These are phyloP conservation scores for Sclerotinia sclerotiorum DNA, from an alignment of 2,329 filamentous ascomycete species.

Conservation along the genomic window DNA sequence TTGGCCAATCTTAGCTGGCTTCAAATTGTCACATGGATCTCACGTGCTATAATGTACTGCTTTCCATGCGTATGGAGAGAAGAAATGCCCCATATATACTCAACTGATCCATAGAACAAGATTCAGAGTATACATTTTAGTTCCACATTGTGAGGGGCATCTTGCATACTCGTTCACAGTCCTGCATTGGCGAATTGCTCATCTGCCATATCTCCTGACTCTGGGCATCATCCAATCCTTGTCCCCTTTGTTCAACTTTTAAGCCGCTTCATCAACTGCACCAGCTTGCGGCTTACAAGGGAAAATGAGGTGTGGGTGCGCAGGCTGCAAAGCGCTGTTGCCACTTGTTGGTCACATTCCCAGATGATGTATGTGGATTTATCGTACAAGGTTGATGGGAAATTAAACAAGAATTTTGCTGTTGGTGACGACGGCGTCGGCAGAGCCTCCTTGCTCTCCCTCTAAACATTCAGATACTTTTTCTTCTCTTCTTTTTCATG, in stretches of 20 bases:
- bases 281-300: background rate
- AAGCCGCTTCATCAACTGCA: conserved; percentile 7
- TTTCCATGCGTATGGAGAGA: background rate
- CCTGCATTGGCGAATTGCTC: background rate
- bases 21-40: background rate
- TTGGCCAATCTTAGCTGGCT: background rate
- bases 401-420: conserved; percentile 1
- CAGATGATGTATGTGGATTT: conserved; percentile 7
- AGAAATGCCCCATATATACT: background rate
- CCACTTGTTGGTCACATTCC: conserved; percentile 14
- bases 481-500: background rate
- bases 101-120: background rate
- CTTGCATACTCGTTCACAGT: background rate
- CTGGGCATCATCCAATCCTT: background rate
- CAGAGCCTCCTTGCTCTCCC: background rate
- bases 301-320: background rate
- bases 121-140: background rate
- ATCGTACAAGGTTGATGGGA: background rate
- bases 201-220: background rate
- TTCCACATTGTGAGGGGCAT: conserved; percentile 16
- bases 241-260: background rate
- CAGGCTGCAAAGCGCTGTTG: background rate
- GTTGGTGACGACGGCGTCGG: background rate
- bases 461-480: background rate
- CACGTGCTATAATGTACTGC: background rate